Evolutionary conservation across 768 basidiomycete genomes (phyloP), one percentile per base, ranked within the genome.

Genomic region (Royoungia palumana): DNA sequence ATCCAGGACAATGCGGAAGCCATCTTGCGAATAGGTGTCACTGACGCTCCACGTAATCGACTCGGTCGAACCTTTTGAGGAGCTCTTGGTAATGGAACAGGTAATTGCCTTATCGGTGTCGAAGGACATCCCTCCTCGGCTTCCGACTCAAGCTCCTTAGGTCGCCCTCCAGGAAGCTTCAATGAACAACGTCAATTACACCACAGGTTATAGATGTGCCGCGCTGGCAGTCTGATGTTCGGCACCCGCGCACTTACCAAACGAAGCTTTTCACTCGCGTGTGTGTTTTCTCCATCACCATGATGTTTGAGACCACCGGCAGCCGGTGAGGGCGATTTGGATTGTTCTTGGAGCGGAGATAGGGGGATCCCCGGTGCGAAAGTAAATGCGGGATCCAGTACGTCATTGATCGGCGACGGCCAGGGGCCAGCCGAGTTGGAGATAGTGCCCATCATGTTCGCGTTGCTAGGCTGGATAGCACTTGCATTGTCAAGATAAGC

Each of bases 1-100:
- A 62, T 68, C 64, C 64, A 68, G 34, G 64, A 54, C 42, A 68
- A 50, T 11, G 50, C 51, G 21, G 62, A 66, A n/a, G 47, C 44
- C 35, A 44, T 52, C 44, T 54, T 61, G 48, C 51, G 52, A 42
- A 52, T 38, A 50, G 59, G 55, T 21, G 19, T n/a, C 1, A 32
- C 46, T 30, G 47, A 44, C 12, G 38, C 35, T 11, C 41, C 44
- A 25, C 41, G 35, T 21, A 36, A 37, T 22, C 57, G 64, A 39
- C 51, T 55, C 13, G 49, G 36, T 44, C 63, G 61, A 27, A 46
- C 37, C 30, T 66, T 66, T 16, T 60, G 67, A 11, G 65, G 65
- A 6, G 65, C 49, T 28, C 45, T 46, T 8, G 67, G 65, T 41
- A 52, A 58, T 1, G 53, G 49, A 19, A 62, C 44, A 2, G 22